Evolutionary conservation across 805 yeast genomes (phyloP).

Genomic region (Vanderwaltozyma verrucispora): DNA sequence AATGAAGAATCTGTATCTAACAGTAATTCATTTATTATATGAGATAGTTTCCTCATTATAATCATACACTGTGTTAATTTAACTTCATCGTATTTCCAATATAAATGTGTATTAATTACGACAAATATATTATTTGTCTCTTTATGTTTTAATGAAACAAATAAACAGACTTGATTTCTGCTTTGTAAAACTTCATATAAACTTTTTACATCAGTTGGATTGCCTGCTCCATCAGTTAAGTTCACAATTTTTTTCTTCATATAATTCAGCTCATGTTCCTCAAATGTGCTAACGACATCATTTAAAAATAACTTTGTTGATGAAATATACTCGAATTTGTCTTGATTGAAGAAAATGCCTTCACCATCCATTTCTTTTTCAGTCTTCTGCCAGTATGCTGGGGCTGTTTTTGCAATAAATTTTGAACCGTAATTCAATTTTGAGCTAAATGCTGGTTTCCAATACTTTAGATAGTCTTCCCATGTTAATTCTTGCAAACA

Average conservation of each 20-base stretch:
- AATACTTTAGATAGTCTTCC: conserved; percentile 30
- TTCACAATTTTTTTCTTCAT: conserved; percentile 13
- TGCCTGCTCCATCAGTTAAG: conserved; percentile 26
- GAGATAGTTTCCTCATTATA: conserved; percentile 28
- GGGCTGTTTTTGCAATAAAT: conserved; percentile 41
- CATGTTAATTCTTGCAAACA: conserved; percentile 47
- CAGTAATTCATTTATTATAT: conserved; percentile 17
- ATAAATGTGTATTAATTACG: conserved; percentile 50
- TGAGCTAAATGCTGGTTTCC: conserved; percentile 29
- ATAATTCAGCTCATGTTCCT: conserved; percentile 20
- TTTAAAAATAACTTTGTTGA: conserved; percentile 28
- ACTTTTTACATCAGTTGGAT: conserved; percentile 16
- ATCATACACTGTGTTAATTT: conserved; percentile 44
- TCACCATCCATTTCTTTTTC: conserved; percentile 49
- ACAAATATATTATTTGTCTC: conserved; percentile 32
- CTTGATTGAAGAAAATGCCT: conserved; percentile 40
- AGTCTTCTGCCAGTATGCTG: conserved; percentile 42
- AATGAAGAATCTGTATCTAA: conserved; percentile 13
- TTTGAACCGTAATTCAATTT: conserved; percentile 35
- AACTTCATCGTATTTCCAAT: conserved; percentile 50
- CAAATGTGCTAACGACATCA: conserved; percentile 23
- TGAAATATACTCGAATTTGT: conserved; percentile 35
- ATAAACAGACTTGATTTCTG: conserved; percentile 48
- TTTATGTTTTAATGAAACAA: conserved; percentile 39
- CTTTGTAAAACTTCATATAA: conserved; percentile 29